A percentile compares a stretch with the other conserved stretches of the same genome.
Conservation (phyloP, 805 yeast species). For the Starmera caribaea region DNA sequence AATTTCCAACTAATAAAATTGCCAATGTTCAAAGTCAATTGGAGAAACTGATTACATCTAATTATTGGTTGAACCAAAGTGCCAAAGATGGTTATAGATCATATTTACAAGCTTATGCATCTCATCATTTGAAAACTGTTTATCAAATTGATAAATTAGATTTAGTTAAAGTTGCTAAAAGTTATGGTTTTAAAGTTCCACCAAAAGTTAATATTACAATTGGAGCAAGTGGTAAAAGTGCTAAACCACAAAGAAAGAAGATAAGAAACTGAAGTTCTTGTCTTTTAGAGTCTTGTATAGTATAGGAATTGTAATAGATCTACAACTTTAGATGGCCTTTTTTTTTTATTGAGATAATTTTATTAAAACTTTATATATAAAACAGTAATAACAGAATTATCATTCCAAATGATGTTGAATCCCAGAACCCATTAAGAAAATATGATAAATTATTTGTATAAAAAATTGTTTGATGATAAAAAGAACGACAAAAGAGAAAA, state of each 20-base stretch:
- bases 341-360: too few species aligned
- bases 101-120: slow-evolving; percentile 93
- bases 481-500: not conserved
- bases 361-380: too few species aligned
- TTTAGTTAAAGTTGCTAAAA: slow-evolving; percentile 86
- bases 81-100: slow-evolving; percentile 98
- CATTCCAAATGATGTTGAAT: slow-evolving; percentile 2
- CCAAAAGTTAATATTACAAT: slow-evolving; percentile 95
- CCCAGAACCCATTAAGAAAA: not conserved
- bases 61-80: slow-evolving; percentile 88
- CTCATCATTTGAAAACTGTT: slow-evolving; percentile 92
- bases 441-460: not conserved
- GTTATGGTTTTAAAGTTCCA: slow-evolving; percentile 91
- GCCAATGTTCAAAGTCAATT: slow-evolving; percentile 95
- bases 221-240: slow-evolving; percentile 79
- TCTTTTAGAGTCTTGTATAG: not conserved
- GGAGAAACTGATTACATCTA: slow-evolving; percentile 82
- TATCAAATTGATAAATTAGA: slow-evolving; percentile 94
- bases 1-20: slow-evolving; percentile 87
- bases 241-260: slow-evolving; percentile 14
- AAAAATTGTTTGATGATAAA: not conserved
- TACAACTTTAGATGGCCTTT: not conserved
- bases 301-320: not conserved
- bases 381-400: not conserved
- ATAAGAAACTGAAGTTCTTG: slow-evolving; percentile 7